phyloP scores from a whole-genome alignment of 768 basidiomycete genomes.

The Mycena belliarum region DNA sequence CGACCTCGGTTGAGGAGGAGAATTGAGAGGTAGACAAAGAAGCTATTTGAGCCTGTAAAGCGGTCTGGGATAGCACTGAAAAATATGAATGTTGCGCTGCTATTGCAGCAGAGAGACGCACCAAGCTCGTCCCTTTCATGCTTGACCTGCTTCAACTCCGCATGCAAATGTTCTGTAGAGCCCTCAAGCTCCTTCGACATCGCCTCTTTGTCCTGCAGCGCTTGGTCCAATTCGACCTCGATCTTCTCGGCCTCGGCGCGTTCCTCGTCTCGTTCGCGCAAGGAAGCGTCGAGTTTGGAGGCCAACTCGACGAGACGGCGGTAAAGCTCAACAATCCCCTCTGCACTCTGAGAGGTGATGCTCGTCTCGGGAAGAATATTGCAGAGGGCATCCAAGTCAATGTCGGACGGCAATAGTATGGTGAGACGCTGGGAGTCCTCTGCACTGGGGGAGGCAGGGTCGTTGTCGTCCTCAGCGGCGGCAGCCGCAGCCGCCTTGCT shows the following conservation, averaged over 20 bases:
- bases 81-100: slow-evolving; percentile 12
- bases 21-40: slow-evolving; percentile 59
- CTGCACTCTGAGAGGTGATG: slow-evolving; percentile 56
- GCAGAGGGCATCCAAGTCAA: slow-evolving; percentile 62
- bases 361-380: slow-evolving; percentile 62
- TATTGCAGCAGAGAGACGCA: slow-evolving; percentile 34
- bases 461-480: slow-evolving; percentile 30
- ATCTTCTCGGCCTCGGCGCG: slow-evolving; percentile 68
- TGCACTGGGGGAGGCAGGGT: slow-evolving; percentile 25
- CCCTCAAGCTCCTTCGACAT: slow-evolving; percentile 57
- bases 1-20: slow-evolving; percentile 63
- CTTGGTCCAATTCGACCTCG: slow-evolving; percentile 84
- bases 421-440: slow-evolving; percentile 38
- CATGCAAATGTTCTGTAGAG: slow-evolving; percentile 50
- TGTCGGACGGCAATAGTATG: slow-evolving; percentile 62
- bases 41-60: slow-evolving; percentile 57
- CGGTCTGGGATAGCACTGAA: slow-evolving; percentile 45
- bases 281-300: slow-evolving; percentile 52
- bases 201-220: slow-evolving; percentile 75
- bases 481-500: slow-evolving; percentile 54
- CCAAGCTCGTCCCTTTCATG: slow-evolving; percentile 68
- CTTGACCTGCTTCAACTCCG: slow-evolving; percentile 57
- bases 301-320: slow-evolving; percentile 59
- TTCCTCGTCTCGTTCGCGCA: slow-evolving; percentile 69
- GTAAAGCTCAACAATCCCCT: slow-evolving; percentile 64